Evolutionary conservation across 345 rosid species (phyloP).

Genomic region (Eucalyptus guilfoylei): DNA sequence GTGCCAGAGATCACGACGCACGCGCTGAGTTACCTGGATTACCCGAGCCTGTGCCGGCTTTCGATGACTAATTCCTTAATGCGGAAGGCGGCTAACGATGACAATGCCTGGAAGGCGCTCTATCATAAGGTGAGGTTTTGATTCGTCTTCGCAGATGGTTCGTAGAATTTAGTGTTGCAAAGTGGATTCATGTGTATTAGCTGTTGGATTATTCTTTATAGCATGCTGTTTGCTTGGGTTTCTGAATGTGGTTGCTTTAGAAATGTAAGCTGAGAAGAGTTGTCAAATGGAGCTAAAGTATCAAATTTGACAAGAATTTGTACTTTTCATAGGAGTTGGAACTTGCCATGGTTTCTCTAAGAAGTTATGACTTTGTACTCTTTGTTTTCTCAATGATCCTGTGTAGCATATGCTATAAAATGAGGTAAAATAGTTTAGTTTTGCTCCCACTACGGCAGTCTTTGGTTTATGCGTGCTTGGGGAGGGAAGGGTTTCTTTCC

Average conservation of each 20-base stretch:
- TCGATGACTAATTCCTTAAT: constrained; percentile 98
- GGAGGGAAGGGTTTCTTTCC: background rate
- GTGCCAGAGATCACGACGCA: constrained; percentile 98
- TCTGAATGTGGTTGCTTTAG: background rate
- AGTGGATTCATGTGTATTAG: background rate
- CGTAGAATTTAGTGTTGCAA: background rate
- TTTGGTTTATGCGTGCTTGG: background rate
- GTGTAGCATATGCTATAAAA: background rate
- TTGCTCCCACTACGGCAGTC: background rate
- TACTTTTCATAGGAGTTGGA: background rate
- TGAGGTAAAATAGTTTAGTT: background rate
- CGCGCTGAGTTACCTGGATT: constrained; percentile 97
- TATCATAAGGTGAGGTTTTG: constrained; percentile 65
- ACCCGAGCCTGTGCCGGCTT: constrained; percentile 81
- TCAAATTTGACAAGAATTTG: background rate
- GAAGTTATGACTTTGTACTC: background rate
- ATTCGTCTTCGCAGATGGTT: background rate
- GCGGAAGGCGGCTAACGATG: constrained; percentile 98
- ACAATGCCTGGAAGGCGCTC: constrained; percentile 96
- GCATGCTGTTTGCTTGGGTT: background rate
- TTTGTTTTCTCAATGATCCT: background rate
- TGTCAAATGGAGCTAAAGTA: background rate
- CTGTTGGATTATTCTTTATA: background rate
- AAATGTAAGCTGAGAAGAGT: background rate
- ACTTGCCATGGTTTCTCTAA: background rate